Evolutionary conservation across 2,329 filamentous ascomycete genomes (phyloP), one percentile per base, ranked within the genome.

Genomic region (Hypoxylon sp.): DNA sequence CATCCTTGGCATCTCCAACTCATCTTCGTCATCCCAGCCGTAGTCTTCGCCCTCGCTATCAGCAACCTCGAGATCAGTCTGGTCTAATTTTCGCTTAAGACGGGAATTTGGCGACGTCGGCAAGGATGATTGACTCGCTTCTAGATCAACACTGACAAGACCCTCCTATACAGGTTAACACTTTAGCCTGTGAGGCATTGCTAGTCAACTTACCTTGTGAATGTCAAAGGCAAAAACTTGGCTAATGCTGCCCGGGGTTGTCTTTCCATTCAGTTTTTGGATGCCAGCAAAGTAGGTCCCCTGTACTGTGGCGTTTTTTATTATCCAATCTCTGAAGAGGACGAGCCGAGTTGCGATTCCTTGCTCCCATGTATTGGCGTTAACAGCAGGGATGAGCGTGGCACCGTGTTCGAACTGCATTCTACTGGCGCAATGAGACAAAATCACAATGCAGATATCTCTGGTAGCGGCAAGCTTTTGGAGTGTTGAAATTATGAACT

Each of bases 381-480:
- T 90, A 65, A 97, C 83, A 41, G 92, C 88, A 15, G 93, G 91
- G 55, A 89, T 85, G 50, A 98, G 80, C 10, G 89, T 85, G 13
- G 93, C 91, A 68, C 83, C 85, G 68, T 80, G 83, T 67, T 85
- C 89, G 3, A 82, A 82, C 65, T 90, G 88, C 79, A 96, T 89
- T 68, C 89, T 91, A n/a, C 92, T 96, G 43, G 89, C 90, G 62
- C 91, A 92, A 74, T 96, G 93, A 37, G 89, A 93, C 50, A 93
- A 83, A 19, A 95, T 76, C 2, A 97, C 81, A 43, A 97, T 82
- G 22, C 92, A 91, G 54, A 94, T 82, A 71, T 91, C 85, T 67
- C 87, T 85, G 28, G 89, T 85, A 10, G 90, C 88, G 4, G 94
- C 92, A 10, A 97, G 83, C 71, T 90, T 94, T 64, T 90, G 86